phyloP scores from a whole-genome alignment of 1,139 yeast genomes.

The Geotrichum restrictum region DNA sequence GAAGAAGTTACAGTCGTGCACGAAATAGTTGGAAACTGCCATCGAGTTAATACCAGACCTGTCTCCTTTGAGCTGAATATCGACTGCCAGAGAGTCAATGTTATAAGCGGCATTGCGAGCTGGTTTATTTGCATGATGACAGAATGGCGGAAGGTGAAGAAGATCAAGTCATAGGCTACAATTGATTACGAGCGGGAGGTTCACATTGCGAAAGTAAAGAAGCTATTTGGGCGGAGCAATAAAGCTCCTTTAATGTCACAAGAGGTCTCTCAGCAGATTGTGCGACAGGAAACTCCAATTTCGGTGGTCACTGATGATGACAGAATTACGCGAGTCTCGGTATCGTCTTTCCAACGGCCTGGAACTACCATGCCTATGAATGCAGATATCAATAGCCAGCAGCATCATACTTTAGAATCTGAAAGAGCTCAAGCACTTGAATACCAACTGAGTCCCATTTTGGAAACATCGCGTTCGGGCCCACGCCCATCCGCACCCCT shows the following conservation, averaged over 20 bases:
- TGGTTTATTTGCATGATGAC: slow-evolving; percentile 15
- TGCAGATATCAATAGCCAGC: too few species aligned
- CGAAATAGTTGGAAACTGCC: slow-evolving; percentile 16
- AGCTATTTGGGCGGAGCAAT: background rate
- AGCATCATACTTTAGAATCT: too few species aligned
- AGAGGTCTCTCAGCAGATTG: background rate
- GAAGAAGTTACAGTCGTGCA: slow-evolving; percentile 1
- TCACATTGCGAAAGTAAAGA: background rate
- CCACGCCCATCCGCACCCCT: background rate
- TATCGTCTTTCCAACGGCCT: too few species aligned
- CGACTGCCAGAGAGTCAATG: slow-evolving; percentile 6
- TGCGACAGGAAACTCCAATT: background rate
- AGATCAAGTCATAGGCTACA: slow-evolving; percentile 10
- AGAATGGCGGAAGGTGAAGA: slow-evolving; percentile 12
- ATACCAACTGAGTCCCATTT: too few species aligned
- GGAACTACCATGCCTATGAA: too few species aligned
- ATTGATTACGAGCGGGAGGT: slow-evolving; percentile 14
- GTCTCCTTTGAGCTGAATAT: slow-evolving; percentile 9
- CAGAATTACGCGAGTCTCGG: too few species aligned
- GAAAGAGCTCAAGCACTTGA: too few species aligned
- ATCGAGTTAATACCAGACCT: background rate
- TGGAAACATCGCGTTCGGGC: background rate
- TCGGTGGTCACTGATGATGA: too few species aligned
- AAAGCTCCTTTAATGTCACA: background rate
- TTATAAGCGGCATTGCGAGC: slow-evolving; percentile 10